Evolutionary conservation across 2,329 filamentous ascomycete species (phyloP).

Genomic region (Rutstroemia sp.): DNA sequence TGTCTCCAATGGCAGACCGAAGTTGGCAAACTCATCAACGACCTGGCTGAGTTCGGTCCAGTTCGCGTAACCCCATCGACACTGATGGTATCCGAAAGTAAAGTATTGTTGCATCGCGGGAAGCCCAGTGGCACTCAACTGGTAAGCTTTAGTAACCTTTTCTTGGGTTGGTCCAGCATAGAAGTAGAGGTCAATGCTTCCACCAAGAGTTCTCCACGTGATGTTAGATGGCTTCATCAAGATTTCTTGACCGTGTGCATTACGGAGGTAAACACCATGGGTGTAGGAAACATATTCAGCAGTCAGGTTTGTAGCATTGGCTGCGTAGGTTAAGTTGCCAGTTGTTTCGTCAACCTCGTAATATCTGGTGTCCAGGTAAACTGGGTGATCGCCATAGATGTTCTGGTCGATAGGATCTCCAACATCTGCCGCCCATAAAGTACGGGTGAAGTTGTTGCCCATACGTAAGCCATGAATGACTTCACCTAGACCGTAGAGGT

Average conservation of each 20-base stretch:
- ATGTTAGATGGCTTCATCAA: slow-evolving; percentile 55
- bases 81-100: slow-evolving; percentile 77
- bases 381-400: slow-evolving; percentile 65
- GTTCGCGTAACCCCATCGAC: slow-evolving; percentile 73
- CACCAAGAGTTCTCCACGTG: slow-evolving; percentile 69
- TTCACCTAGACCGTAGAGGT: slow-evolving; percentile 69
- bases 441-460: slow-evolving; percentile 65
- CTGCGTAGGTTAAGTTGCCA: slow-evolving; percentile 44
- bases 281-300: slow-evolving; percentile 57
- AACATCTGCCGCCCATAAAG: slow-evolving; percentile 60
- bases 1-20: slow-evolving; percentile 62
- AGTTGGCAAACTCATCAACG: slow-evolving; percentile 56
- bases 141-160: slow-evolving; percentile 65
- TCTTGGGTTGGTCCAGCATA: slow-evolving; percentile 64
- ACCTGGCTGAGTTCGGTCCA: slow-evolving; percentile 62
- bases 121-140: slow-evolving; percentile 56
- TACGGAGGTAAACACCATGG: slow-evolving; percentile 72
- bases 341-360: slow-evolving; percentile 46
- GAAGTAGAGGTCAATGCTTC: slow-evolving; percentile 73
- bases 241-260: slow-evolving; percentile 69
- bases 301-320: slow-evolving; percentile 44
- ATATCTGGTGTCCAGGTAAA: slow-evolving; percentile 76
- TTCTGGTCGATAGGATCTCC: slow-evolving; percentile 53
- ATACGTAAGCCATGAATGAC: slow-evolving; percentile 63
- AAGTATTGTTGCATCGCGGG: slow-evolving; percentile 78